phyloP scores from a whole-genome alignment of 352 stramenopile species.

The Pythium aristosporum region DNA sequence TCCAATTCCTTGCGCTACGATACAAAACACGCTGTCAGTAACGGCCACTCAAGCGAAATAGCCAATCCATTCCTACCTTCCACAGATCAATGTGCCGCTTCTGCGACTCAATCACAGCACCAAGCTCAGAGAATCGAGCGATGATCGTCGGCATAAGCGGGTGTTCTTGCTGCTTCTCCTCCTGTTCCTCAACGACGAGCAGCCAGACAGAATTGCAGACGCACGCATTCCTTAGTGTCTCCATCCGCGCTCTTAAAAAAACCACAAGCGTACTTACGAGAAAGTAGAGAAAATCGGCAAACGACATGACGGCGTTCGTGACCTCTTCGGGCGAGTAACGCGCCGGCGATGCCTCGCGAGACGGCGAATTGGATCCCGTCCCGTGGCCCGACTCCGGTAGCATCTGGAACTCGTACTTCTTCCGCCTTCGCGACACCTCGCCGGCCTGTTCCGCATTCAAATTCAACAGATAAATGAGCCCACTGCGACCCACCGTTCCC shows the following conservation, averaged over 20 bases:
- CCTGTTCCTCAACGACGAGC: constrained; percentile 59
- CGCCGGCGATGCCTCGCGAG: constrained; percentile 46
- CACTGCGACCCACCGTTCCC: no score
- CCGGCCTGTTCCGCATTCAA: constrained; percentile 18
- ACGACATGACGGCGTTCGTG: constrained; percentile 76
- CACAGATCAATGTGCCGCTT: constrained; percentile 83
- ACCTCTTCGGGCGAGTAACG: constrained; percentile 73
- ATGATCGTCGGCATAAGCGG: constrained; percentile 79
- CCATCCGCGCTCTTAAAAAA: neutral
- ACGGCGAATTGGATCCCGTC: constrained; percentile 35
- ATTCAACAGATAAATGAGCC: no score
- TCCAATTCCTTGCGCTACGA: constrained; percentile 59
- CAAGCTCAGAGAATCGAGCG: constrained; percentile 70
- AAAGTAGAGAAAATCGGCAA: constrained; percentile 82
- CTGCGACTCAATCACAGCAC: constrained; percentile 81
- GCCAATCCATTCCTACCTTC: constrained; percentile 38
- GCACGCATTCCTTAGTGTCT: constrained; percentile 13
- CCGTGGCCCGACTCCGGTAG: constrained; percentile 43
- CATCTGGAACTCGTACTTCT: constrained; percentile 60
- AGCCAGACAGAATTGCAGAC: constrained; percentile 27
- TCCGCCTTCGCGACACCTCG: constrained; percentile 29
- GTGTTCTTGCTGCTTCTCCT: constrained; percentile 73
- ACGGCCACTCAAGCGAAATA: neutral
- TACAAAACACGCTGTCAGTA: neutral
- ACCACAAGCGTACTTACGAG: constrained; percentile 43